Conservation (phyloP, 805 yeast species). For the Ogataea zsoltii region DNA sequence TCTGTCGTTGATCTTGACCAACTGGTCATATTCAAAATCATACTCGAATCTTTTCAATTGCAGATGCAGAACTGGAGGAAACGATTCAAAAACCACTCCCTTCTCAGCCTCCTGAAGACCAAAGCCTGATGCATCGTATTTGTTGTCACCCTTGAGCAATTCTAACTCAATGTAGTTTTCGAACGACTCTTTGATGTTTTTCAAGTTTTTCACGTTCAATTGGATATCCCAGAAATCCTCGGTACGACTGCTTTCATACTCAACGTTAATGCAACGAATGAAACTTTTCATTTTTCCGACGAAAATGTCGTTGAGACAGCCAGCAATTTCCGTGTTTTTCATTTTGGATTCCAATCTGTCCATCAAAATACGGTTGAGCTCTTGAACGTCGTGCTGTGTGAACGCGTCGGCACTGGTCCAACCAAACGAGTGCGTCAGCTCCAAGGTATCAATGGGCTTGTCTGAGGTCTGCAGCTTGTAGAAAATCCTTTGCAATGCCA, state of each 20-base stretch:
- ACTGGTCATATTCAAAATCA: constrained; percentile 83
- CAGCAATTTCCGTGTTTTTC: constrained; percentile 84
- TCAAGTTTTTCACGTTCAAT: constrained; percentile 83
- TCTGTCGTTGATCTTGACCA: constrained; percentile 89
- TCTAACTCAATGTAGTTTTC: constrained; percentile 86
- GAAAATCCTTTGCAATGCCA: constrained; percentile 86
- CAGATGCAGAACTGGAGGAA: constrained; percentile 91
- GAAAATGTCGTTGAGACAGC: constrained; percentile 74
- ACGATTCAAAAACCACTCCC: constrained; percentile 87
- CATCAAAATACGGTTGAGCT: constrained; percentile 91
- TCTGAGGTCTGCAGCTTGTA: constrained; percentile 73
- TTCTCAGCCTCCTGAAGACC: constrained; percentile 96
- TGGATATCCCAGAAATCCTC: constrained; percentile 99
- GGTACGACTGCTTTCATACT: constrained; percentile 84
- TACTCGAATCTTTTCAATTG: constrained; percentile 95
- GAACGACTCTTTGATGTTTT: constrained; percentile 72
- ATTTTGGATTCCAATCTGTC: constrained; percentile 87
- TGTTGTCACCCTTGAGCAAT: constrained; percentile 89
- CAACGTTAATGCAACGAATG: constrained; percentile 89
- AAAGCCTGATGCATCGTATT: constrained; percentile 84
- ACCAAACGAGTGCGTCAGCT: constrained; percentile 89
- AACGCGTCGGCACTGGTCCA: constrained; percentile 97
- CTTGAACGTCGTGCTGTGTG: constrained; percentile 98
- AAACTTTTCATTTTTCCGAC: constrained; percentile 97
- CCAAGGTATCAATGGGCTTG: constrained; percentile 80